These are phyloP conservation scores for Multifurca ochricompacta DNA, from an alignment of 768 basidiomycete species.

Conservation along the genomic window DNA sequence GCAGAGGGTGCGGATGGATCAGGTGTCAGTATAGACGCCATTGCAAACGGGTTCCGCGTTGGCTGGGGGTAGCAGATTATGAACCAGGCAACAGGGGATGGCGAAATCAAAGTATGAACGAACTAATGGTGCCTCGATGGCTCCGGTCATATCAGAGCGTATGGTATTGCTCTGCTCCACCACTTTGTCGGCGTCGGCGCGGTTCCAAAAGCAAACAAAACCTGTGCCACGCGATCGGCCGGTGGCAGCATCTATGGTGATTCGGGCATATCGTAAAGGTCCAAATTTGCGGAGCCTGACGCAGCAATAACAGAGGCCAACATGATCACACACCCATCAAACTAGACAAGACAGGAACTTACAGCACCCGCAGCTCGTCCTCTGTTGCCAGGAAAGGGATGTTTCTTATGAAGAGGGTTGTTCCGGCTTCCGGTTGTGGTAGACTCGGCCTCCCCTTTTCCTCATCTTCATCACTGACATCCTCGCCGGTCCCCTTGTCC, in stretches of 20 bases:
- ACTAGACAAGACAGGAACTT: conserved; percentile 26
- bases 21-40: conserved; percentile 85
- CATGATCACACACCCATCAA: neutral
- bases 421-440: conserved; percentile 80
- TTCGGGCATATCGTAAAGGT: conserved; percentile 84
- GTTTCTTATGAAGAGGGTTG: conserved; percentile 91
- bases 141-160: conserved; percentile 52
- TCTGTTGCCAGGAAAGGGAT: conserved; percentile 89
- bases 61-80: conserved; percentile 29
- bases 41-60: conserved; percentile 77
- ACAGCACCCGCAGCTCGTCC: conserved; percentile 84
- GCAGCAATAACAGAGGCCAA: neutral
- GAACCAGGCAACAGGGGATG: neutral
- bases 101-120: neutral
- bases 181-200: conserved; percentile 78
- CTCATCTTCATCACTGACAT: conserved; percentile 26
- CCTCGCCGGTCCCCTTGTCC: conserved; percentile 35
- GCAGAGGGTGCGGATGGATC: conserved; percentile 87
- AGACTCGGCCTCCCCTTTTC: conserved; percentile 40
- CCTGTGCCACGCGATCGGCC: conserved; percentile 91
- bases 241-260: conserved; percentile 75
- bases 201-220: conserved; percentile 96
- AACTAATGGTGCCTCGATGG: conserved; percentile 23
- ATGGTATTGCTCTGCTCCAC: conserved; percentile 73
- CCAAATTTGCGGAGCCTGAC: conserved; percentile 86